Conservation (phyloP, 2,329 filamentous ascomycete genomes). For the Stemphylium lycopersici region DNA sequence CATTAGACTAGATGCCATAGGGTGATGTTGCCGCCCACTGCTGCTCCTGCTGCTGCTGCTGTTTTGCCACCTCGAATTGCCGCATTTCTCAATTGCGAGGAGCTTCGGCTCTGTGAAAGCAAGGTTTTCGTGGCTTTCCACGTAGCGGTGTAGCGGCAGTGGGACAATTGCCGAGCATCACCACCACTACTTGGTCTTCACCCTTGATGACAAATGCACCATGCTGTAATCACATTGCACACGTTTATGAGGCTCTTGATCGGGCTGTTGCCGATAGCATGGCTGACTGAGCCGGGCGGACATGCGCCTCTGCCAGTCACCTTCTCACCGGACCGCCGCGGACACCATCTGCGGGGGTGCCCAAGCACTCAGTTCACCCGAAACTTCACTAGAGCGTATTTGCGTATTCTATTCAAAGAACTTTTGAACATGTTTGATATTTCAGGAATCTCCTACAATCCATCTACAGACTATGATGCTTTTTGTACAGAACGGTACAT, state of each 20-base stretch:
- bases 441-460: slow-evolving; percentile 5
- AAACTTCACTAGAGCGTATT: slow-evolving; percentile 2
- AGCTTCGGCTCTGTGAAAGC: not conserved
- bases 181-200: not conserved
- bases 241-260: too few relatives aligned
- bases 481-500: slow-evolving; percentile 13
- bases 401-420: not conserved
- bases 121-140: not conserved
- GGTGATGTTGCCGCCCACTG: too few relatives aligned
- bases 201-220: too few relatives aligned
- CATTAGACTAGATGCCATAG: not conserved
- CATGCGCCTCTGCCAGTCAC: slow-evolving; percentile 6
- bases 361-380: not conserved
- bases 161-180: not conserved
- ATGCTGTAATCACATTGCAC: too few relatives aligned
- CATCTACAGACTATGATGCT: slow-evolving; percentile 19
- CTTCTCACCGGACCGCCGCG: slow-evolving; percentile 7
- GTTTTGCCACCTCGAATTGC: not conserved
- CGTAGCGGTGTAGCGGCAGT: not conserved
- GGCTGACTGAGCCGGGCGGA: not conserved
- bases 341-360: slow-evolving; percentile 12
- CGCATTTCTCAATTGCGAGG: not conserved
- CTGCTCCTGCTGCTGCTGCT: too few relatives aligned
- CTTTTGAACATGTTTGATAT: slow-evolving; percentile 3
- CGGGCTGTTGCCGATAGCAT: too few relatives aligned